Evolutionary conservation across 129 eudicot genomes (phyloP), one percentile per base, ranked within the genome.

Genomic region (Silybum marianum): DNA sequence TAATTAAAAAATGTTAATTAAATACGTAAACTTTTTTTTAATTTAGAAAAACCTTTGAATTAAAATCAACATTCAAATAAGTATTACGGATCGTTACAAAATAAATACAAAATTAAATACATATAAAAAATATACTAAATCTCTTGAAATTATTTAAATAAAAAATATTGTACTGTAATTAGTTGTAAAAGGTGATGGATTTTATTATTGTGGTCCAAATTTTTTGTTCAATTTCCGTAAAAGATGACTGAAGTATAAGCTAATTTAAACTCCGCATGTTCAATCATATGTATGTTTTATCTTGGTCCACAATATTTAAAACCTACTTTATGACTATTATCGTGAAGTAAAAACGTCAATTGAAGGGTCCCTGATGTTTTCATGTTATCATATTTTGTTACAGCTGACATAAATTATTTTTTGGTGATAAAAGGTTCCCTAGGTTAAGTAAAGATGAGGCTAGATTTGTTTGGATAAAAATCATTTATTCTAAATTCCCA

Each of bases 231-330:
- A 24, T 69, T 51, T 67, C 66, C 8, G n/a, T 42, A 42, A 81
- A 81, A 40, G 18, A 1, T 7, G 38, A 63, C 80, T 26, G 36
- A 68, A 26, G 51, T 65, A 21, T 23, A 67, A 25, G 25, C 62
- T 62, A 75, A 67, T 30, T 51, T 82, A 44, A 67, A 82, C 67
- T 48, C 6, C n/a, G 44, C 19, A 82, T 32, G 71, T 69, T 30
- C 36, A 24, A 36, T 54, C 46, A 69, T 74, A 30, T 69, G 21
- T 4, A 23, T 82, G 46, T 82, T 82, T 46, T 3, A 24, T 23
- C 12, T 34, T 76, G 81, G 72, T 51, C 81, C 85, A 76, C 77
- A n/a, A 30, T 39, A 76, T 54, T 36, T 82, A 76, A 36, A 34
- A 16, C 76, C 1, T 75, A 30, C 74, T 40, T 74, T 74, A 66